Conservation (phyloP, 352 stramenopile genomes). For the Phytopythium oedochilum region DNA sequence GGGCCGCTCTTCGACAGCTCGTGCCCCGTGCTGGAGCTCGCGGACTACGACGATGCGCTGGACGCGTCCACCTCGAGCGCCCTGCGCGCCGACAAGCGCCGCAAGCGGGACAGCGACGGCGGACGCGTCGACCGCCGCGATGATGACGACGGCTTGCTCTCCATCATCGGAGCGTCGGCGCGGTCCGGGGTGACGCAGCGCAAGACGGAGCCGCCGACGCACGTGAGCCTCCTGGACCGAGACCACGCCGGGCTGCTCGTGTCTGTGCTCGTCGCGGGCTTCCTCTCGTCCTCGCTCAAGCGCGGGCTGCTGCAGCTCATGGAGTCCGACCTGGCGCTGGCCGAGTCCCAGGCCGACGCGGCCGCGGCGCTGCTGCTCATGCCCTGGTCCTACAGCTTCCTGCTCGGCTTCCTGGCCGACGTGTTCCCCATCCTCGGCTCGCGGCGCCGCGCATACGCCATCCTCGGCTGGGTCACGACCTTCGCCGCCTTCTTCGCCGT, state of each 20-base stretch:
- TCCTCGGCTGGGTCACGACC: slow-evolving; percentile 39
- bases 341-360: slow-evolving; percentile 26
- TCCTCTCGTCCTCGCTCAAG: slow-evolving; percentile 30
- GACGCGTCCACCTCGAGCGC: slow-evolving; percentile 2
- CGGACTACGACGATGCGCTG: slow-evolving; percentile 23
- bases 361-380: slow-evolving; percentile 30
- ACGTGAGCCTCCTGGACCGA: slow-evolving; percentile 11
- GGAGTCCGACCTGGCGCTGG: slow-evolving; percentile 29
- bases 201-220: background rate
- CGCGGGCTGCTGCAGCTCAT: slow-evolving; percentile 34
- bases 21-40: slow-evolving; percentile 21
- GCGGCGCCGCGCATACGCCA: slow-evolving; percentile 50
- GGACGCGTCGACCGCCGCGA: background rate
- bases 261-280: slow-evolving; percentile 29
- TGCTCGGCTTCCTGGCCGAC: slow-evolving; percentile 54
- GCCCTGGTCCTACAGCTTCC: slow-evolving; percentile 45
- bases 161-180: too few species aligned
- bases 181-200: too few species aligned
- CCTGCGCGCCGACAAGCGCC: slow-evolving; percentile 9
- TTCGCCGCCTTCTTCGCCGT: slow-evolving; percentile 43
- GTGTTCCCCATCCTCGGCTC: slow-evolving; percentile 33
- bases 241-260: slow-evolving; percentile 30
- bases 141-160: too few species aligned
- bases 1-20: slow-evolving; percentile 17
- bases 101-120: slow-evolving; percentile 1